Evolutionary conservation across 768 basidiomycete genomes (phyloP).

Genomic region (Hericium alpestre): DNA sequence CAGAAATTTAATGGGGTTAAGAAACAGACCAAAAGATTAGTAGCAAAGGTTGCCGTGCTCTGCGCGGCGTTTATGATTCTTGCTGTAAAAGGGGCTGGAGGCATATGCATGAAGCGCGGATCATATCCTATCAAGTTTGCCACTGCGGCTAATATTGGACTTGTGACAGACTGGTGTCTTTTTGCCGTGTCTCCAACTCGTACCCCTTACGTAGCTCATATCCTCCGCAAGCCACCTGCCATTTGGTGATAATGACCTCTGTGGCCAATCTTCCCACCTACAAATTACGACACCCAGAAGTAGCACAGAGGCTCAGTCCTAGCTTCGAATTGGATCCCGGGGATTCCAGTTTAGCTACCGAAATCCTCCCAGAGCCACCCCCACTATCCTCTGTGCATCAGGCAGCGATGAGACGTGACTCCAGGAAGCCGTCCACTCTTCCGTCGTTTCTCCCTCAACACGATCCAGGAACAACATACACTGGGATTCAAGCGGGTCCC

Average conservation of each 20-base stretch:
- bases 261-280: constrained; percentile 63
- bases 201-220: too few species aligned
- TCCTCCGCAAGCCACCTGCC: too few species aligned
- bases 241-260: constrained; percentile 44
- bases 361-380: constrained; percentile 84
- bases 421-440: constrained; percentile 58
- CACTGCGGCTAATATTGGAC: too few species aligned
- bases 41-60: too few species aligned
- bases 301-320: constrained; percentile 49
- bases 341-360: constrained; percentile 56
- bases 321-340: constrained; percentile 72
- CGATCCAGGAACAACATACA: constrained; percentile 85
- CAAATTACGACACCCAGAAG: constrained; percentile 61
- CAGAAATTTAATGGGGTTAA: too few species aligned
- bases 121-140: too few species aligned
- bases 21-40: too few species aligned
- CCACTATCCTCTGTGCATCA: constrained; percentile 63
- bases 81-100: too few species aligned
- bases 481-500: constrained; percentile 60
- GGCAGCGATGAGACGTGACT: constrained; percentile 59
- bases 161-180: too few species aligned
- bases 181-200: too few species aligned
- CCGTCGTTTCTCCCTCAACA: constrained; percentile 75
- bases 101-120: too few species aligned
- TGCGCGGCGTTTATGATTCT: too few species aligned